Base-by-base conservation (phyloP, 176 grass and related monocot genomes). In the Pharus latifolius region DNA sequence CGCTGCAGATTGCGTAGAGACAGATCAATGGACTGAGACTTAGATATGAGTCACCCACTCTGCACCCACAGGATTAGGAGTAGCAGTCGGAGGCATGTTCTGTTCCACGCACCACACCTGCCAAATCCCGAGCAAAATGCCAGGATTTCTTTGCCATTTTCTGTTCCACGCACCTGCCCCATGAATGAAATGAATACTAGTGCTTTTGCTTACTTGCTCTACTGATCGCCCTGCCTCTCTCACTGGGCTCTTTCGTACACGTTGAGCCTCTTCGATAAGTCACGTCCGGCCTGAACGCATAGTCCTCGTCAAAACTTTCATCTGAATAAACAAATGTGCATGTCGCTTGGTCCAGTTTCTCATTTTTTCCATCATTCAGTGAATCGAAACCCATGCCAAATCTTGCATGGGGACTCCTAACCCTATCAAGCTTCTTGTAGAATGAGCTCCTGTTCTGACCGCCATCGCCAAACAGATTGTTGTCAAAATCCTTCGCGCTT, bases 241-340 rank as follows among this genome's bases (percentile, higher is more conserved):
- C n/a, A n/a, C n/a, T n/a, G n/a, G n/a, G n/a, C n/a, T n/a, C n/a
- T n/a, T n/a, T n/a, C n/a, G n/a, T 83, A 70, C 94, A 93, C 28
- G 63, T 98, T 2, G 49, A 70, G 2, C 86, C 84, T 40, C 34
- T 44, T 53, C 45, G 54, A 75, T 65, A 93, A n/a, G 13, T 70
- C 61, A 93, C 90, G 58, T 91, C 90, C 4, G 86, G 79, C 75
- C 95, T 85, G 53, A 81, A 98, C 0, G 85, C 56, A 6, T 78
- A 78, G 6, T 92, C 69, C 12, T 96, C 78, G 0, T 85, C 87
- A 0, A 51, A 75, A 3, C 76, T 33, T 19, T 91, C 77, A 4
- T 85, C 74, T 1, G 54, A 78, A 37, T 33, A 49, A 22, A 75
- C 60, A 70, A 77, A 85, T 13, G 59, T 79, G 12, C 29, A 79